phyloP scores from a whole-genome alignment of 2,329 filamentous ascomycete species.

The Pseudodiploospora longispora region DNA sequence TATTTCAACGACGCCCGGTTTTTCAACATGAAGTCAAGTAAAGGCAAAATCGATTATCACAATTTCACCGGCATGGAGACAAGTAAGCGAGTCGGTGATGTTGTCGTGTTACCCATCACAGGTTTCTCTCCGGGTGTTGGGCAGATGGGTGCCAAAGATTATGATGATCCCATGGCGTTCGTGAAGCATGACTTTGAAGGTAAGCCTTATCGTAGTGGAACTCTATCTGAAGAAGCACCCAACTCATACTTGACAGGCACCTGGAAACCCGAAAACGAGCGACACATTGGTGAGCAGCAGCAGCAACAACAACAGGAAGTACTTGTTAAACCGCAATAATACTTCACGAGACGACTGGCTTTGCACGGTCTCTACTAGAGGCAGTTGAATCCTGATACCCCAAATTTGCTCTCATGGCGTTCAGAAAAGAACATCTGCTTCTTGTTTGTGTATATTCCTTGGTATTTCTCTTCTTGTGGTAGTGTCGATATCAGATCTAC shows the following conservation, averaged over 20 bases:
- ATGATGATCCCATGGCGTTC: constrained; percentile 92
- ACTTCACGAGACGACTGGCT: too few relatives aligned
- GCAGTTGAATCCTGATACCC: too few relatives aligned
- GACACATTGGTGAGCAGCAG: constrained; percentile 53
- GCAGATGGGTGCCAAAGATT: constrained; percentile 85
- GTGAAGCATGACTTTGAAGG: constrained; percentile 96
- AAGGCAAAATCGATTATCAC: constrained; percentile 69
- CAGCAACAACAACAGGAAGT: constrained; percentile 2
- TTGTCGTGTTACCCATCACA: constrained; percentile 89
- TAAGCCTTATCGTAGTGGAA: constrained; percentile 31
- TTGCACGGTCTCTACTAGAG: too few relatives aligned
- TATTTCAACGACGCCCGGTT: constrained; percentile 90
- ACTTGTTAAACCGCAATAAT: too few relatives aligned
- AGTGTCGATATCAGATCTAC: not conserved
- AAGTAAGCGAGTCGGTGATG: constrained; percentile 84
- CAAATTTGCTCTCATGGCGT: too few relatives aligned
- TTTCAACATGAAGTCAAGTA: constrained; percentile 69
- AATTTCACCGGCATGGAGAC: constrained; percentile 84
- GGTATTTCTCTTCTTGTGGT: not conserved
- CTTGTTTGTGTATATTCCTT: constrained; percentile 2
- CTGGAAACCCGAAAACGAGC: constrained; percentile 66
- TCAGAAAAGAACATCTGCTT: not conserved
- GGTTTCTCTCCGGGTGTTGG: constrained; percentile 92
- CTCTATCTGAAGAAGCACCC: not conserved
- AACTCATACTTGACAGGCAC: constrained; percentile 41